A percentile compares a stretch with the other conserved stretches of the same genome.
These are phyloP conservation scores for Kodamaea anthophila DNA, from an alignment of 1,139 yeast genomes.

Conservation along the genomic window DNA sequence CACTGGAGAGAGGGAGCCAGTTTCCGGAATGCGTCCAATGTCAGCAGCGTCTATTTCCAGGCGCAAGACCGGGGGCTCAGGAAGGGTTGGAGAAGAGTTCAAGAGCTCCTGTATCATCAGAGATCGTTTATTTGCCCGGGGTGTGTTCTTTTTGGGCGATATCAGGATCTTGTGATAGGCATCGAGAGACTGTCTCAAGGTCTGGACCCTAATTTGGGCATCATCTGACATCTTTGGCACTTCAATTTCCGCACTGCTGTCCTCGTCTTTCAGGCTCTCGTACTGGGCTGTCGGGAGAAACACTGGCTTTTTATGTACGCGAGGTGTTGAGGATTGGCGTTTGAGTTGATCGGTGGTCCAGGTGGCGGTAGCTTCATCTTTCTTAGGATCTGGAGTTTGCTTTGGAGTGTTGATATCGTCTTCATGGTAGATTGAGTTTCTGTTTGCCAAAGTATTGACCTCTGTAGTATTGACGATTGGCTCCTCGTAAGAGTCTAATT, in stretches of 20 bases:
- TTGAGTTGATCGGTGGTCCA: conserved; percentile 33
- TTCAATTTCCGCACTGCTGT: conserved; percentile 17
- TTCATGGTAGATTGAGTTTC: conserved; percentile 4
- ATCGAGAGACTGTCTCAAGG: conserved; percentile 33
- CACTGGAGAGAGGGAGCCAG: conserved; percentile 21
- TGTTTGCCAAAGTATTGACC: conserved; percentile 15
- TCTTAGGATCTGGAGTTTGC: conserved; percentile 1
- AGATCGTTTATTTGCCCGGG: conserved; percentile 29
- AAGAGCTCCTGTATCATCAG: conserved; percentile 37
- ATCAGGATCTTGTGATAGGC: conserved; percentile 30
- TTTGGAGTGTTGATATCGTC: conserved; percentile 6
- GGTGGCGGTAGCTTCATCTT: conserved; percentile 32
- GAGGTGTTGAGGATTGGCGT: conserved; percentile 33
- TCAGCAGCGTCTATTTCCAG: conserved; percentile 21
- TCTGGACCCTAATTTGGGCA: conserved; percentile 9
- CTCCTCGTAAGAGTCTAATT: conserved; percentile 53
- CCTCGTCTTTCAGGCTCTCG: conserved; percentile 19
- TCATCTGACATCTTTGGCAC: conserved; percentile 20
- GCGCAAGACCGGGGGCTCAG: conserved; percentile 38
- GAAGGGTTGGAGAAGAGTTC: conserved; percentile 49
- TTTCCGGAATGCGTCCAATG: too few species aligned
- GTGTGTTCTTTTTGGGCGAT: conserved; percentile 26
- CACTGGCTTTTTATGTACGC: conserved; percentile 17
- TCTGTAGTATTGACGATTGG: conserved; percentile 21
- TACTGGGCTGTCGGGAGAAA: conserved; percentile 10